Evolutionary conservation across 2,329 filamentous ascomycete genomes (phyloP), one percentile per base, ranked within the genome.

Genomic region (Furcasterigmium furcatum): DNA sequence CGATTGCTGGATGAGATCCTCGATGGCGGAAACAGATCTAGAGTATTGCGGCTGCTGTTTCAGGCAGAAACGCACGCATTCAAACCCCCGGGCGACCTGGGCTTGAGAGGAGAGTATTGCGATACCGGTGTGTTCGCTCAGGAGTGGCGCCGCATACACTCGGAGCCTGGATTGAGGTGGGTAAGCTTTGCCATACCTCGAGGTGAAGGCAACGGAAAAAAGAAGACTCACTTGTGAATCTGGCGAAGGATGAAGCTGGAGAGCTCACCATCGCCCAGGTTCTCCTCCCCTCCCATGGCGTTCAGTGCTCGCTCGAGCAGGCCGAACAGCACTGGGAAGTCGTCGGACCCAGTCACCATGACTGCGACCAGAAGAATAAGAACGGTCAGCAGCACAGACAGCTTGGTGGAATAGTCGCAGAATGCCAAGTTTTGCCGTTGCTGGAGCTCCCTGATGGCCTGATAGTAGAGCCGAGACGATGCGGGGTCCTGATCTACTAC

Each of bases 221-320:
- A n/a, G 24, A 27, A 6, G n/a, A 47, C 58, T 45, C 35, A 61
- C 58, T 61, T 61, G 41, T 55, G 48, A 10, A 60, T 46, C 16
- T 61, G 56, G 0, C 57, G 46, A 43, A 58, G 51, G 0, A 58
- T 53, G 1, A 60, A 61, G 0, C 46, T 48, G 0, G 51, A 47
- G 20, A 58, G 5, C 0, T 53, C 57, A 0, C 52, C 57, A 0
- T 51, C 41, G 1, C 58, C 55, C 0, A 62, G 39, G 0, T 46
- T 52, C 0, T 52, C 27, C 2, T 50, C 52, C 0, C 58, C 59
- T 0, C 59, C 59, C 2, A 62, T 55, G 1, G 53, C 58, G 9
- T 54, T 35, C 5, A 62, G 19, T 1, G 58, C 58, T 1, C 56
- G 55, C 22, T 60, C 57, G 0, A 61, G 42, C 52, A 62, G 59